These are phyloP conservation scores for Xylaria hypoxylon DNA, from an alignment of 2,329 filamentous ascomycete species.

Conservation along the genomic window DNA sequence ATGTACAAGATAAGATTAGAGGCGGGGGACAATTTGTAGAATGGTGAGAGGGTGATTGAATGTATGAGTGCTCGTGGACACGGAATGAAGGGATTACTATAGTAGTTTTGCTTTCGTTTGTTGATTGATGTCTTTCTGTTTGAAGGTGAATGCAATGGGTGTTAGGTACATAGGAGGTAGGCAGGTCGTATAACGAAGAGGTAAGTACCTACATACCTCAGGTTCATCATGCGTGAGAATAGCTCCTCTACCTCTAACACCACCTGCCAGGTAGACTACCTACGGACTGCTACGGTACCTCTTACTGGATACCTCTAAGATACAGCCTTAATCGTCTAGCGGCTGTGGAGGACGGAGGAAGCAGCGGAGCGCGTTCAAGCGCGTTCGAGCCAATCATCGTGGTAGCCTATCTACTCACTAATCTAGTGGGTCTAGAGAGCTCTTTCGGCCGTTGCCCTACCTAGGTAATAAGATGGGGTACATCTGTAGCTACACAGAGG, in stretches of 20 bases:
- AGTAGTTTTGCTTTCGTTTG: constrained; percentile 9
- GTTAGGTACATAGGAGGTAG: too few species aligned
- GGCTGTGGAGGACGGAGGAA: not conserved
- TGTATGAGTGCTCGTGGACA: not conserved
- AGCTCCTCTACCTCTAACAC: too few species aligned
- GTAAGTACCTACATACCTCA: too few species aligned
- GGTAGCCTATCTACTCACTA: constrained; percentile 2
- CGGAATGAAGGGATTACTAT: constrained; percentile 20
- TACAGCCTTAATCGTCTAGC: not conserved
- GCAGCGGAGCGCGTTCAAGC: constrained; percentile 26
- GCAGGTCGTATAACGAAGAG: too few species aligned
- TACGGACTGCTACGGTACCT: not conserved
- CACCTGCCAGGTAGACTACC: not conserved
- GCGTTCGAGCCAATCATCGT: constrained; percentile 32
- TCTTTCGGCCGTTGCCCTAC: too few species aligned
- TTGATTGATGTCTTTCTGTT: constrained; percentile 5
- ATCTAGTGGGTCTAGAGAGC: too few species aligned
- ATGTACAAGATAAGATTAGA: not conserved
- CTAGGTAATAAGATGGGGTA: too few species aligned
- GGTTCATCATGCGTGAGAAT: too few species aligned
- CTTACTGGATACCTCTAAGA: not conserved
- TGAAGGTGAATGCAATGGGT: constrained; percentile 1
- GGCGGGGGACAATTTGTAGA: not conserved
- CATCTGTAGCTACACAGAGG: too few species aligned
- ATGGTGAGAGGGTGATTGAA: not conserved